Conservation (phyloP, 768 basidiomycete species). For the Pholiota microspora region DNA sequence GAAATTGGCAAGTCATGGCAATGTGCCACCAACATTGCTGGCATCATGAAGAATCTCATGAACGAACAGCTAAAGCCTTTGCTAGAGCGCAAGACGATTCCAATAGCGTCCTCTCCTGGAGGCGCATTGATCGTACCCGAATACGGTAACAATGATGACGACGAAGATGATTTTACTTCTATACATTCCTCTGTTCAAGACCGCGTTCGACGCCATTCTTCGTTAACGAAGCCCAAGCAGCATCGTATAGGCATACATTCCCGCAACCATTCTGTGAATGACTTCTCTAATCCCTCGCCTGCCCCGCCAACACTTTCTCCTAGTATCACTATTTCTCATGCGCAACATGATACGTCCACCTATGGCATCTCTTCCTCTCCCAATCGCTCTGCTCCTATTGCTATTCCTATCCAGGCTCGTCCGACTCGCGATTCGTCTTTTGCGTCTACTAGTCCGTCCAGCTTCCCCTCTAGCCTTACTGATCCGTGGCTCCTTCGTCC, state of each 20-base stretch:
- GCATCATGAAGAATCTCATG: slow-evolving; percentile 42
- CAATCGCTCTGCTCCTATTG: not conserved
- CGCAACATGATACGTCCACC: not conserved
- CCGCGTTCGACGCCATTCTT: slow-evolving; percentile 9
- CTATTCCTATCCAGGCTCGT: not conserved
- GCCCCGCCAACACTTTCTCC: not conserved
- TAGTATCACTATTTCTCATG: not conserved
- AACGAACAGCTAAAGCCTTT: slow-evolving; percentile 41
- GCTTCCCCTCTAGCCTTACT: not conserved
- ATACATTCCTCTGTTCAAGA: slow-evolving; percentile 12
- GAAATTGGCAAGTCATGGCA: slow-evolving; percentile 56
- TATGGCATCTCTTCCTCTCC: slow-evolving; percentile 2
- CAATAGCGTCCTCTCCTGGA: slow-evolving; percentile 9
- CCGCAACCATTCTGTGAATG: slow-evolving; percentile 1
- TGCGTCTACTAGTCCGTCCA: not conserved
- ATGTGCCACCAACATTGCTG: slow-evolving; percentile 47
- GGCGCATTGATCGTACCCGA: slow-evolving; percentile 11
- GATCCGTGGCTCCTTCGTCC: not conserved
- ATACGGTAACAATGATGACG: slow-evolving; percentile 14
- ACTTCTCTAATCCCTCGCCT: not conserved
- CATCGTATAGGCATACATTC: not conserved
- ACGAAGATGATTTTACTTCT: slow-evolving; percentile 3
- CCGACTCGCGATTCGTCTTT: not conserved
- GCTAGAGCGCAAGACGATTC: slow-evolving; percentile 28
- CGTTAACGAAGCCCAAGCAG: not conserved